A percentile compares a stretch with the other conserved stretches of the same genome.
Conservation (phyloP, 805 yeast genomes). For the Wickerhamomyces bisporus region DNA sequence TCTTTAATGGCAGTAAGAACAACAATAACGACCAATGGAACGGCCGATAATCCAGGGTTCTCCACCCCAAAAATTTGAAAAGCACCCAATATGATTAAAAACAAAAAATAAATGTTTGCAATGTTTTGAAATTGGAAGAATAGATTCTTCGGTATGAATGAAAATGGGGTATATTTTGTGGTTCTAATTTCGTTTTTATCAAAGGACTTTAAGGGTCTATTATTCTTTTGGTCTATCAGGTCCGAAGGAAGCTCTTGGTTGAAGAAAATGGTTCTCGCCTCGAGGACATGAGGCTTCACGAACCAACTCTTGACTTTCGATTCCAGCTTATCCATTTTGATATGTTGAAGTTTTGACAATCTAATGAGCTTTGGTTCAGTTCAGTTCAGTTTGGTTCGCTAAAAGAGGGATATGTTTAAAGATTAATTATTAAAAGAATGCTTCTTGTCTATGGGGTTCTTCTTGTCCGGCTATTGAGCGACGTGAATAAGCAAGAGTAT, state of each 20-base stretch:
- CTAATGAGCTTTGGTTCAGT: too few relatives aligned
- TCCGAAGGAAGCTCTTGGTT: constrained; percentile 2
- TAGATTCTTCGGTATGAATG: constrained; percentile 84
- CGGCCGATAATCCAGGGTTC: constrained; percentile 67
- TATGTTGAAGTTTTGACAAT: not conserved
- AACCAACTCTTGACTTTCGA: not conserved
- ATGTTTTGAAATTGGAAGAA: constrained; percentile 76
- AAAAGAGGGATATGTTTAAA: too few relatives aligned
- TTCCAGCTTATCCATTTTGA: too few relatives aligned
- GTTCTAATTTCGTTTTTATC: constrained; percentile 78
- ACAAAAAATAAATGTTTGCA: constrained; percentile 85
- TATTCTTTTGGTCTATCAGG: constrained; percentile 2
- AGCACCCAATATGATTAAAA: constrained; percentile 72
- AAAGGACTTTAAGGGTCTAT: constrained; percentile 4
- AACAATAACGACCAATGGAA: constrained; percentile 76
- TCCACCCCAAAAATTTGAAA: constrained; percentile 79
- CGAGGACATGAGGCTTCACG: constrained; percentile 1
- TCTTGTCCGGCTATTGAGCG: too few relatives aligned
- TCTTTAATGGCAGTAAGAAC: constrained; percentile 71
- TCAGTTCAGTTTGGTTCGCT: too few relatives aligned
- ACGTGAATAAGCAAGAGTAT: too few relatives aligned
- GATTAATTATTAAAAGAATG: too few relatives aligned
- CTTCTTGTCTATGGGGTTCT: too few relatives aligned
- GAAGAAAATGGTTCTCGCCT: constrained; percentile 4
- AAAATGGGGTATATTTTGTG: constrained; percentile 87